These are phyloP conservation scores for Leucocoprinus leucothites DNA, from an alignment of 768 basidiomycete species.

Conservation along the genomic window DNA sequence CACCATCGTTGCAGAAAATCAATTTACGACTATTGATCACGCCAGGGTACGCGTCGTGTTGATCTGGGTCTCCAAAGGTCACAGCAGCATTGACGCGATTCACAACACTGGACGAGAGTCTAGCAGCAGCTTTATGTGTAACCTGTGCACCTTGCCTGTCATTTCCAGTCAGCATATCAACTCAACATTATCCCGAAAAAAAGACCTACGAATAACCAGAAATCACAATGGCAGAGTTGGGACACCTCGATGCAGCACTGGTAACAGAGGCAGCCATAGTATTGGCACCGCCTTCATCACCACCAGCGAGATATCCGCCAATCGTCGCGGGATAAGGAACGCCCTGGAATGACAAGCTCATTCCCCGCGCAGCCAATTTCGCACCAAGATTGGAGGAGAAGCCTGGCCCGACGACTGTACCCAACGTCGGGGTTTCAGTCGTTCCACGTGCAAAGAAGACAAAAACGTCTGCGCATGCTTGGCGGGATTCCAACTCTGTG, in stretches of 20 bases:
- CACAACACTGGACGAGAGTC: slow-evolving; percentile 26
- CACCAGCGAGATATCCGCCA: slow-evolving; percentile 14
- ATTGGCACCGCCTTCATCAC: slow-evolving; percentile 14
- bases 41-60: slow-evolving; percentile 24
- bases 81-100: slow-evolving; percentile 28
- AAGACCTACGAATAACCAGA: slow-evolving; percentile 19
- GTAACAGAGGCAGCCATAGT: slow-evolving; percentile 14
- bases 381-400: slow-evolving; percentile 6
- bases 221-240: slow-evolving; percentile 21
- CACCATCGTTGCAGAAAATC: slow-evolving; percentile 27
- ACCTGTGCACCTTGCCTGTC: slow-evolving; percentile 34
- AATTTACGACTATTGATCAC: slow-evolving; percentile 21
- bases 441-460: slow-evolving; percentile 17
- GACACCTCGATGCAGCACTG: slow-evolving; percentile 19
- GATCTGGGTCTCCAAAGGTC: slow-evolving; percentile 33
- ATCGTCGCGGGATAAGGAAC: slow-evolving; percentile 14
- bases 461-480: slow-evolving; percentile 5
- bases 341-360: slow-evolving; percentile 11
- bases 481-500: neutral
- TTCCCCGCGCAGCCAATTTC: neutral
- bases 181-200: neutral
- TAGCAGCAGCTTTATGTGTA: slow-evolving; percentile 32
- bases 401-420: slow-evolving; percentile 16
- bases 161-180: too few relatives aligned
- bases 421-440: slow-evolving; percentile 11